These are phyloP conservation scores for Aurantiochytrium sp. DNA, from an alignment of 108 stramenopile species.

Conservation along the genomic window DNA sequence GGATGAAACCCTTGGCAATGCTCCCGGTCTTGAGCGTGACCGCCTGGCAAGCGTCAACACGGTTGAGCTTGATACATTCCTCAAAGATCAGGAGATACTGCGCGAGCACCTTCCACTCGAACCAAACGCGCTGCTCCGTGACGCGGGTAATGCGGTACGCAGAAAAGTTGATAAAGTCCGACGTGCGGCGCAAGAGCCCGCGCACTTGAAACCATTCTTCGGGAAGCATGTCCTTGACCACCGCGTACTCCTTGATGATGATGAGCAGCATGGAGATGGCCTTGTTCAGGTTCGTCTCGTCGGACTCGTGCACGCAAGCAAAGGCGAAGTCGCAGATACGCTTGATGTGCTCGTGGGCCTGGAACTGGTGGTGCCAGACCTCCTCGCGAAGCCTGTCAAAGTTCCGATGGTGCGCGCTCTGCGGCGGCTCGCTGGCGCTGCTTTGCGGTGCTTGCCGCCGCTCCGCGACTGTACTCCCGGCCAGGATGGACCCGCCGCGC, in stretches of 20 bases:
- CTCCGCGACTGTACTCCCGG: not conserved
- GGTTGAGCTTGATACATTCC: not conserved
- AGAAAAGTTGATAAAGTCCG: conserved; percentile 31
- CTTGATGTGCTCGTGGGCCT: conserved; percentile 23
- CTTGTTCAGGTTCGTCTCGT: not conserved
- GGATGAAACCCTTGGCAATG: not conserved
- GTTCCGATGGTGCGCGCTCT: too few relatives aligned
- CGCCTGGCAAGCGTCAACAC: not conserved
- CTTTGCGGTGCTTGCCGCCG: not conserved
- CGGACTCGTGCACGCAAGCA: conserved; percentile 8
- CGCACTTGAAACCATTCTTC: not conserved
- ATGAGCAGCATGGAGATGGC: not conserved
- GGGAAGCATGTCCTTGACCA: not conserved
- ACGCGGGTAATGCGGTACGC: not conserved
- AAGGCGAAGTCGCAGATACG: conserved; percentile 7
- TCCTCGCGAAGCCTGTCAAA: not conserved
- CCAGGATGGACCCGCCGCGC: not conserved
- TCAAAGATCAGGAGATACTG: conserved; percentile 18
- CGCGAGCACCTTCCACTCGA: conserved; percentile 6
- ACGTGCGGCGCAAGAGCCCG: not conserved
- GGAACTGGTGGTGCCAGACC: conserved; percentile 20
- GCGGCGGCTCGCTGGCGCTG: not conserved
- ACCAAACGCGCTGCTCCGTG: not conserved
- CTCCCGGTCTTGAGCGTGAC: not conserved
- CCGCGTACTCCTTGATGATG: not conserved